Evolutionary conservation across 2,329 filamentous ascomycete species (phyloP), one percentile per base, ranked within the genome.

Genomic region (Corinectria fuckeliana): DNA sequence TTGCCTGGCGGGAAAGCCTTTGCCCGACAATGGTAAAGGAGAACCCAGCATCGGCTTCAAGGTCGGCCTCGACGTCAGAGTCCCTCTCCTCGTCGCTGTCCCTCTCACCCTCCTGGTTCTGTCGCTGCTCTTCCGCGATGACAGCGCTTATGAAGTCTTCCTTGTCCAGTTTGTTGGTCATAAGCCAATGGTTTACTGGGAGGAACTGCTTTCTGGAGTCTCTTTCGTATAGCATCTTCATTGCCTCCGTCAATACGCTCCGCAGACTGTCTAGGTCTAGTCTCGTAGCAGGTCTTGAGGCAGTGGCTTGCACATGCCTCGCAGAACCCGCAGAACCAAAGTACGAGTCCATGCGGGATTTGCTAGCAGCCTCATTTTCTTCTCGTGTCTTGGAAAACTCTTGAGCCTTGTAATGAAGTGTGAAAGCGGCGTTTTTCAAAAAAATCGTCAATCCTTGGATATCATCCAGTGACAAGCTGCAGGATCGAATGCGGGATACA

Each of bases 171-270:
- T 88, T 89, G 1, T 81, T 82, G 2, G 91, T 95, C 93, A 98
- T 98, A 32, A 98, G 81, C 95, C 95, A 99, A 74, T 97, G 93
- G 48, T 88, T 85, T n/a, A 83, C 78, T 2, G 92, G 90, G 20
- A 98, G 78, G 72, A 98, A 98, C 26, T 85, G 88, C 20, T 93
- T 87, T 60, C 95, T 85, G 7, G 95, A 99, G 75, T 98, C 94
- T 74, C 94, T 84, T 75, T 97, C 93, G 72, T 98, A 97, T 8
- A 97, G 80, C 84, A 96, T 94, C 56, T 90, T 89, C 71, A 97
- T 82, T 0, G 96, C 84, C 3, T 88, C 88, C 2, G 92, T 96
- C 6, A 93, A 87, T 3, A 94, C 82, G n/a, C 84, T 87, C 70
- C 92, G 91, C 57, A 97, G 86, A 62, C 92, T 92, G 34, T 90